A percentile compares a stretch with the other conserved stretches of the same genome.
phyloP scores from a whole-genome alignment of 2,329 filamentous ascomycete genomes.

The Helotiales sp. region DNA sequence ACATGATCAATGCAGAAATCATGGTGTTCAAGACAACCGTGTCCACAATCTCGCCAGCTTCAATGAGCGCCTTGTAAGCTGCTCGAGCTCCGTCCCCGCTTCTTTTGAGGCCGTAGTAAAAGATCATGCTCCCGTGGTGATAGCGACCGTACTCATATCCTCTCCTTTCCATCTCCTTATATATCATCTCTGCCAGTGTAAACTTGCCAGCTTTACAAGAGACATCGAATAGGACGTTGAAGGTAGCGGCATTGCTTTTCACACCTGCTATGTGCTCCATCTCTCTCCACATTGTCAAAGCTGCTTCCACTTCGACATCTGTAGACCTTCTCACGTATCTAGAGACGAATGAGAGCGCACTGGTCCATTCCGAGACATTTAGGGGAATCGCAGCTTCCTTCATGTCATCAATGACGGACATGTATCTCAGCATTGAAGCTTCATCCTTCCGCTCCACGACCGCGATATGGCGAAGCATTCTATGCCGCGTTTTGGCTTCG shows the following conservation, averaged over 20 bases:
- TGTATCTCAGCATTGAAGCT: slow-evolving; percentile 74
- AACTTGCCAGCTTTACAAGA: slow-evolving; percentile 86
- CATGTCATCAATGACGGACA: slow-evolving; percentile 82
- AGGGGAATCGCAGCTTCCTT: slow-evolving; percentile 71
- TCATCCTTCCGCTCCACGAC: slow-evolving; percentile 35
- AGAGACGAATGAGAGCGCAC: slow-evolving; percentile 76
- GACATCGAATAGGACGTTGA: slow-evolving; percentile 89
- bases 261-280: slow-evolving; percentile 78
- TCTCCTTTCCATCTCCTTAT: slow-evolving; percentile 75
- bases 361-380: slow-evolving; percentile 73
- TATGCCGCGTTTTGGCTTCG: slow-evolving; percentile 28
- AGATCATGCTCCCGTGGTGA: slow-evolving; percentile 79
- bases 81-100: slow-evolving; percentile 74
- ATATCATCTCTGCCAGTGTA: slow-evolving; percentile 78
- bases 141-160: slow-evolving; percentile 71
- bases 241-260: slow-evolving; percentile 73
- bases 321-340: slow-evolving; percentile 64
- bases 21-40: slow-evolving; percentile 84
- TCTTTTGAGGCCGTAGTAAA: slow-evolving; percentile 74
- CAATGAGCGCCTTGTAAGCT: slow-evolving; percentile 81
- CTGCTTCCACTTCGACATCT: slow-evolving; percentile 62
- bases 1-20: slow-evolving; percentile 73
- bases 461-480: slow-evolving; percentile 32
- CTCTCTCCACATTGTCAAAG: slow-evolving; percentile 79
- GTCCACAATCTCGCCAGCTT: slow-evolving; percentile 84